Evolutionary conservation across 2,329 filamentous ascomycete species (phyloP), one percentile per base, ranked within the genome.

Genomic region (Botrytis paeoniae): DNA sequence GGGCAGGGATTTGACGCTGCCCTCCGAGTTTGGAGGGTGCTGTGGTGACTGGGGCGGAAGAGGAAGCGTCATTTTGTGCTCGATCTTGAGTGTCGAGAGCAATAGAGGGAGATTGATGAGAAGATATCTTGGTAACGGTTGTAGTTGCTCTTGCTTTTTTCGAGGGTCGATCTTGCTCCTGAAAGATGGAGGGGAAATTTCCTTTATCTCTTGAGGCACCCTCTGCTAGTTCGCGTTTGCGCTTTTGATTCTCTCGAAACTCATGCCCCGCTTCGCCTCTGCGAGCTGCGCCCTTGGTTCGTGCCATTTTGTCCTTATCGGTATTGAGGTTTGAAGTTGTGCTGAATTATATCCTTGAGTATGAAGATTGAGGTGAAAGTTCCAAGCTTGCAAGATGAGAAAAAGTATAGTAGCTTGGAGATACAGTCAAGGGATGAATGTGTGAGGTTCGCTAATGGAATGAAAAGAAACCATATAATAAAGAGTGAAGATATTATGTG

Each of bases 211-310:
- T 68, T 12, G 39, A 64, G 25, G 45, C 64, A 20, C 45, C 48
- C 35, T 37, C 64, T 68, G 64, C 64, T 41, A 57, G 62, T 37
- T 73, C 73, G 22, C 48, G 61, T 39, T 73, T 66, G 41, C 69
- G 63, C 69, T 72, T 73, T 45, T 18, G 35, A n/a, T 62, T 48
- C 51, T 54, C 59, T 48, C 62, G 29, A 45, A 16, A 16, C 22
- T 64, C 59, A 22, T 54, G 64, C 10, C 72, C 72, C 37, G n/a
- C 51, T 9, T 65, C 39, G 1, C 70, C 73, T 18, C 45, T 60
- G 35, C 70, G 69, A 12, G 61, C 64, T 69, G 35, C 59, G 7
- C 68, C 61, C 71, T 76, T 77, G 29, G 73, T 59, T 69, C 70
- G 63, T 43, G 54, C 35, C 54, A 68, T 73, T 57, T 37, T n/a